Base-by-base conservation (phyloP, 495 filamentous ascomycete genomes). In the Bathelium albidoporum region DNA sequence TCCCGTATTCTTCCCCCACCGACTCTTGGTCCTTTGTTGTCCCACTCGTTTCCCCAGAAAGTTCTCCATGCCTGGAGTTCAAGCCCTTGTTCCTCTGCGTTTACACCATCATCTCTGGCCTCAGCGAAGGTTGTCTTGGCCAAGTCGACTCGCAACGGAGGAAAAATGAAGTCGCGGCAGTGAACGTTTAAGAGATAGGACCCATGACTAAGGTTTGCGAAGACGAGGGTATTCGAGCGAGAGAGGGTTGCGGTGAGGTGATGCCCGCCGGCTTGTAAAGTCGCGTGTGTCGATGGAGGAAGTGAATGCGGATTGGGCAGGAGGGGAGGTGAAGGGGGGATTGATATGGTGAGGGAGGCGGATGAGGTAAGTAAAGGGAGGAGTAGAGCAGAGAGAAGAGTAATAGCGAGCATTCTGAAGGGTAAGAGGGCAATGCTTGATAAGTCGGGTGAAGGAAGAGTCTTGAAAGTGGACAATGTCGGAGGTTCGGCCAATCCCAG, bases 31-130 rank as follows among this genome's bases (percentile, higher is more conserved):
- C 93, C 89, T 63, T 86, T 88, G 73, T 95, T 93, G 31, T 80
- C 84, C 89, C 90, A 91, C 64, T 91, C 84, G 69, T 94, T 92
- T 9, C 91, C 88, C n/a, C 89, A 76, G 72, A 87, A 95, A 28
- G 90, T 95, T 76, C 90, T 87, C 87, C 88, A 91, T 32, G 85
- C 83, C n/a, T 82, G 67, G 3, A 88, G 82, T 24, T 75, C 66
- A 60, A 72, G 66, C 53, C 70, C 63, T 55, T 83, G 71, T 32
- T 72, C 73, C 12, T 73, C 73, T 34, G 75, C 74, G 20, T 76
- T 68, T n/a, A 71, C 60, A 43, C 60, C 65, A 18, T 58, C 62
- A 26, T 59, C 66, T 18, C 18, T 49, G 3, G 43, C 9, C 43
- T 18, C 43, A 14, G 43, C 18, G 11, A 49, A 20, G 5, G 43